Evolutionary conservation across 176 grass and related monocot genomes (phyloP).

Genomic region (Lolium rigidum): DNA sequence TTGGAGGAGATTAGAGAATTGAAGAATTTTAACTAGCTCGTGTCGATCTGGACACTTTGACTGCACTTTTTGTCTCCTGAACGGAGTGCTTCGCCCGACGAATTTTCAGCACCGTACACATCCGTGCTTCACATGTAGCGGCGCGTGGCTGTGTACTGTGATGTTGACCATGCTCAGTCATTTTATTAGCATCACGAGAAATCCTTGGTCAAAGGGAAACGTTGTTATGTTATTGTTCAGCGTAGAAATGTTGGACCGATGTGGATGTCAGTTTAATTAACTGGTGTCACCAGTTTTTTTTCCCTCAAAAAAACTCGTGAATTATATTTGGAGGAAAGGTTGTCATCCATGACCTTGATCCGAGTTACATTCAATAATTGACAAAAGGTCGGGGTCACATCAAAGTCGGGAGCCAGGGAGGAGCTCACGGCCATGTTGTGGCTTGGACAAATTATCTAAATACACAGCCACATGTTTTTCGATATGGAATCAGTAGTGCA

Average conservation of each 20-base stretch:
- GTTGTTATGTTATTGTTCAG: not conserved
- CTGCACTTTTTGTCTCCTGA: not conserved
- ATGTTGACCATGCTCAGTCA: not conserved
- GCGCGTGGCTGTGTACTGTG: not conserved
- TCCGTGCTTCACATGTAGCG: slow-evolving; percentile 3
- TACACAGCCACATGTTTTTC: too few relatives aligned
- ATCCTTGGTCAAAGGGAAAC: not conserved
- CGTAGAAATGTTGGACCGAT: not conserved
- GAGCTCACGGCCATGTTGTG: too few relatives aligned
- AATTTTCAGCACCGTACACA: not conserved
- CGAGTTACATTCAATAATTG: too few relatives aligned
- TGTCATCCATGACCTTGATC: too few relatives aligned
- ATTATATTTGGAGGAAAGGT: too few relatives aligned
- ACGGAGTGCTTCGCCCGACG: not conserved
- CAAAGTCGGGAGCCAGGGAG: too few relatives aligned
- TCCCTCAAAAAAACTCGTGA: too few relatives aligned
- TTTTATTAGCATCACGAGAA: not conserved
- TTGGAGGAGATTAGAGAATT: not conserved
- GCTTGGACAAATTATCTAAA: too few relatives aligned
- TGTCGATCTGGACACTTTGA: not conserved
- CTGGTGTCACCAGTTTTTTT: too few relatives aligned
- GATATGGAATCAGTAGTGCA: too few relatives aligned
- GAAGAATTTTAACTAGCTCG: not conserved
- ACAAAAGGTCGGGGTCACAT: too few relatives aligned
- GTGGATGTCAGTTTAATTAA: not conserved